Base-by-base conservation (phyloP, 2,329 filamentous ascomycete species). In the Xylariaceae sp. region DNA sequence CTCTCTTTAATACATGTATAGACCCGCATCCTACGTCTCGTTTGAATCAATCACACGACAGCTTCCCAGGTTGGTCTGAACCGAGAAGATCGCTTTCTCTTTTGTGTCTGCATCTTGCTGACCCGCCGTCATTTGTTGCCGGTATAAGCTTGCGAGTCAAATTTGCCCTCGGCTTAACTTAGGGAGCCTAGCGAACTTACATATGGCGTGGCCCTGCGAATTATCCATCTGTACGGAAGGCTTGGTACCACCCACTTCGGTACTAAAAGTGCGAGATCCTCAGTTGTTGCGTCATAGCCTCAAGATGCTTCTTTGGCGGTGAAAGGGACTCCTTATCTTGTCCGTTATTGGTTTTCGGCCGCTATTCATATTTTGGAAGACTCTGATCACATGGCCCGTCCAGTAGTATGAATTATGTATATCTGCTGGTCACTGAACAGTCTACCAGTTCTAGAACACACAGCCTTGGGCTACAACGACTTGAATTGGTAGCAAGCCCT, bases 271-370 rank as follows among this genome's bases (percentile, higher is more conserved):
- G 29, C 36, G n/a, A 30, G 26, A 44, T 47, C 48, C 46, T 44
- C 48, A 36, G 29, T 26, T 16, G 13, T 39, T 55, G 32, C 53
- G 48, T 52, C 36, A 43, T 55, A 44, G 42, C 37, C 23, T 32
- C 36, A 47, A 23, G 10, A 15, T 41, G 41, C 20, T 47, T 35
- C 6, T 43, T 4, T 32, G 24, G 52, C 47, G 26, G 41, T 23
- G 18, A 20, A 45, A 24, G 35, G 26, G 13, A 20, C 30, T 13
- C 42, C 33, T 35, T 30, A 35, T 23, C 3, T 4, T 27, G 23
- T 7, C 18, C 6, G 18, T 23, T 42, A n/a, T 36, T 29, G 10
- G n/a, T n/a, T n/a, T n/a, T 24, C 10, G 16, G 32, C 27, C 6
- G 27, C 30, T 35, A 23, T 13, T 16, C 43, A 50, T 40, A 35